Percentiles rank a stretch among this genome's conserved stretches.
Evolutionary conservation across 1,284 basidiomycete species (phyloP).

Genomic region (Heterobasidion irregulare): DNA sequence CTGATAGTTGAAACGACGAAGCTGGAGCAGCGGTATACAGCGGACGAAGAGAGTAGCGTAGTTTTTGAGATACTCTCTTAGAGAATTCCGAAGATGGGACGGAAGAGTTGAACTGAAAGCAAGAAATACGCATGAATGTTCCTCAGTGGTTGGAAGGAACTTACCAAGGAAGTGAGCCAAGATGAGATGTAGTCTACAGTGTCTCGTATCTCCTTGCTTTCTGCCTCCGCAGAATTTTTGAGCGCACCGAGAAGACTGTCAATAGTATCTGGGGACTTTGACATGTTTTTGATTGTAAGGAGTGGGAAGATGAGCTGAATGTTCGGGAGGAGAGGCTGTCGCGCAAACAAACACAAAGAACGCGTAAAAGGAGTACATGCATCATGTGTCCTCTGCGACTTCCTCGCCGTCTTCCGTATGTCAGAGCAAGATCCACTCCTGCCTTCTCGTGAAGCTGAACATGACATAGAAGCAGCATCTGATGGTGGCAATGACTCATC

Average conservation of each 20-base stretch:
- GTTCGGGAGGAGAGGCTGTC: no score
- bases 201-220: constrained; percentile 9
- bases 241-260: no score
- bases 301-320: no score
- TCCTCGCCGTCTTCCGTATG: constrained; percentile 15
- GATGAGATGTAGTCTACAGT: constrained; percentile 8
- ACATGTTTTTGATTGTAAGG: no score
- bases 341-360: not conserved
- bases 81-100: not conserved
- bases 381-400: not conserved
- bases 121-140: not conserved
- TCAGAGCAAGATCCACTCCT: constrained; percentile 54
- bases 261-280: no score
- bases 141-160: not conserved
- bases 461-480: constrained; percentile 13
- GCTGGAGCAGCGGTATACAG: constrained; percentile 18
- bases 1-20: constrained; percentile 18
- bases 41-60: constrained; percentile 18
- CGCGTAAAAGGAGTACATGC: not conserved
- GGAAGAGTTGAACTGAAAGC: not conserved
- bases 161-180: constrained; percentile 6
- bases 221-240: constrained; percentile 10
- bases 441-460: constrained; percentile 18
- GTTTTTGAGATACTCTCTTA: constrained; percentile 1
- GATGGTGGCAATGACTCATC: constrained; percentile 6